Percentiles rank a stretch among this genome's conserved stretches.
Evolutionary conservation across 176 grass and related monocot genomes (phyloP).

Genomic region (Avena sativa): DNA sequence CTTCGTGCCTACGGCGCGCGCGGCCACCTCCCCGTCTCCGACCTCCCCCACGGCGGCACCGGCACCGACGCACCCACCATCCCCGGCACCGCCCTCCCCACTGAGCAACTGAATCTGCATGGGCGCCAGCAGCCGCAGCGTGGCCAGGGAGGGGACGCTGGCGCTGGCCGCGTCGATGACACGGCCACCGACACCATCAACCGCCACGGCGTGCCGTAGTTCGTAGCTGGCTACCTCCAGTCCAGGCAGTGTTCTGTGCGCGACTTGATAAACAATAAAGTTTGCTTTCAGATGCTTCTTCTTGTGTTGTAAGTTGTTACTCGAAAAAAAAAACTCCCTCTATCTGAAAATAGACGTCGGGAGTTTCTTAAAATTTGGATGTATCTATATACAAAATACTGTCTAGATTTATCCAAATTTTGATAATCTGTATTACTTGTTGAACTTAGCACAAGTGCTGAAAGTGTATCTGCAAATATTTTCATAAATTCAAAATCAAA

Average conservation of each 20-base stretch:
- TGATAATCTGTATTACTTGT: too few relatives aligned
- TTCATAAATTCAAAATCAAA: too few relatives aligned
- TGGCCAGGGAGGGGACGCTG: background rate
- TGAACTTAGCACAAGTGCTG: too few relatives aligned
- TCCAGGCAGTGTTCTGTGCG: background rate
- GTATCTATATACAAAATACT: too few relatives aligned
- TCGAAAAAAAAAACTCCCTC: too few relatives aligned
- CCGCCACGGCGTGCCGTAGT: slow-evolving; percentile 51
- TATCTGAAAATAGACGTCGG: too few relatives aligned
- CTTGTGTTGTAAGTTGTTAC: background rate
- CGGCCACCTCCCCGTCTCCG: slow-evolving; percentile 66
- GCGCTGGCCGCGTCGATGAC: background rate
- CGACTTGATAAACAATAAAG: background rate
- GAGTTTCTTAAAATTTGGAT: too few relatives aligned
- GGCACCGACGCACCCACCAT: slow-evolving; percentile 68
- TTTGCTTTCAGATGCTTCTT: background rate
- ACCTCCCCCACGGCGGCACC: slow-evolving; percentile 48
- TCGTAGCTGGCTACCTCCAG: background rate
- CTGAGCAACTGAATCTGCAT: background rate
- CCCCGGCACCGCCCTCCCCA: slow-evolving; percentile 52
- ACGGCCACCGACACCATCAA: slow-evolving; percentile 47
- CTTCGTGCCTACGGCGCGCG: slow-evolving; percentile 69
- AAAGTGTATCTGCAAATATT: too few relatives aligned
- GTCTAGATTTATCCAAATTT: too few relatives aligned
- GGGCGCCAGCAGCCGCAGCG: slow-evolving; percentile 13